Evolutionary conservation across 2,329 filamentous ascomycete genomes (phyloP), one percentile per base, ranked within the genome.

Genomic region (Dactylellina drechsleri): DNA sequence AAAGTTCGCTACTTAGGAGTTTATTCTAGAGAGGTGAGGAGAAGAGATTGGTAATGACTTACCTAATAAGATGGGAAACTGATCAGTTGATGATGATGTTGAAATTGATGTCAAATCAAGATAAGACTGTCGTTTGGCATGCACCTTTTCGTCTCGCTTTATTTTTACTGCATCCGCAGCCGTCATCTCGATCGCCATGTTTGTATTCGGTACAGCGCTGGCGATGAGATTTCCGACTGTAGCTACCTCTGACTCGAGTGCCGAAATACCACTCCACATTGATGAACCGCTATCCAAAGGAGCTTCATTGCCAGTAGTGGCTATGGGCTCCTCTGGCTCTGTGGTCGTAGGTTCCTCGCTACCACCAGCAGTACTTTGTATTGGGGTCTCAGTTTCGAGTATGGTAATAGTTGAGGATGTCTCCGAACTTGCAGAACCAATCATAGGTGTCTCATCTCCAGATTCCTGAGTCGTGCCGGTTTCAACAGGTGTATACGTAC

Each of bases 41-140:
- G 23, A 7, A 40, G 3, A 18, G 18, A 47, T n/a, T 12, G 26
- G 13, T 23, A 16, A 50, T 18, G 23, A 36, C 31, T 10, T 26
- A 68, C 65, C 65, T 7, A 68, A 56, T 2, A 68, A 47, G n/a
- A 68, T 68, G 12, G 65, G 65, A 40, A 60, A 68, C 7, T 61
- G 65, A 0, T 4, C 8, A 4, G 47, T 20, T 13, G 56, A 7
- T 6, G 53, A 54, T n/a, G 53, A 20, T 26, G 31, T 36, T 10
- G 31, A 36, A 1, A 5, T 36, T 36, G 31, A 36, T 3, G 31
- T 8, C 6, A 5, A 36, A 36, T 36, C 10, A 36, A 36, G 31
- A 36, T 36, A 7, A 10, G 31, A 36, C 6, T 36, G 31, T 3
- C 31, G 31, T 36, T 36, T 36, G 3, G 6, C 31, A 23, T 23